Percentiles rank a stretch among this genome's conserved stretches.
Evolutionary conservation across 768 basidiomycete genomes (phyloP).

Genomic region (Phaffia australis): DNA sequence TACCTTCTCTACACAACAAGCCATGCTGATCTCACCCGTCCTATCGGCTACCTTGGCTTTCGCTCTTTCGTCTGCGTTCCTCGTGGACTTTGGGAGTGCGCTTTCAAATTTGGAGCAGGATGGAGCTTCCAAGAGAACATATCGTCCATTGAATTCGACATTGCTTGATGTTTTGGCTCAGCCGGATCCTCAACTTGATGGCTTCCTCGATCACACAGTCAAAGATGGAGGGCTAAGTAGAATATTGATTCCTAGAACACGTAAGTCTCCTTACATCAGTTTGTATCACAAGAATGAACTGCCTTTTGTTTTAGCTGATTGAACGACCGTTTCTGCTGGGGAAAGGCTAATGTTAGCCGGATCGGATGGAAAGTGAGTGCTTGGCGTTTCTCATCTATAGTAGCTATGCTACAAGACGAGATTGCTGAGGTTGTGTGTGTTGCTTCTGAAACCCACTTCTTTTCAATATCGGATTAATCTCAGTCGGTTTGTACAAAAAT

Average conservation of each 20-base stretch:
- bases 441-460: no score
- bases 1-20: neutral
- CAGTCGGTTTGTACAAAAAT: constrained; percentile 68
- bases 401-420: no score
- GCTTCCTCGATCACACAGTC: constrained; percentile 25
- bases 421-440: neutral
- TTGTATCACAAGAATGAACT: neutral
- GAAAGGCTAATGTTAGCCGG: constrained; percentile 30
- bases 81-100: no score
- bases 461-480: constrained; percentile 37
- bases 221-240: constrained; percentile 54
- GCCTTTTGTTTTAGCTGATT: neutral
- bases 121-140: neutral
- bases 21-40: neutral
- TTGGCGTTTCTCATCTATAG: neutral
- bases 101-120: no score
- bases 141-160: neutral
- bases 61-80: no score
- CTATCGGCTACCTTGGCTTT: no score
- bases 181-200: constrained; percentile 2
- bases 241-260: constrained; percentile 71
- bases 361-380: constrained; percentile 36
- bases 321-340: constrained; percentile 11
- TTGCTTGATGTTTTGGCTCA: constrained; percentile 11
- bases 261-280: constrained; percentile 42